A percentile compares a stretch with the other conserved stretches of the same genome.
These are phyloP conservation scores for Fusarium neocosmosporiellum DNA, from an alignment of 2,329 filamentous ascomycete genomes.

Conservation along the genomic window DNA sequence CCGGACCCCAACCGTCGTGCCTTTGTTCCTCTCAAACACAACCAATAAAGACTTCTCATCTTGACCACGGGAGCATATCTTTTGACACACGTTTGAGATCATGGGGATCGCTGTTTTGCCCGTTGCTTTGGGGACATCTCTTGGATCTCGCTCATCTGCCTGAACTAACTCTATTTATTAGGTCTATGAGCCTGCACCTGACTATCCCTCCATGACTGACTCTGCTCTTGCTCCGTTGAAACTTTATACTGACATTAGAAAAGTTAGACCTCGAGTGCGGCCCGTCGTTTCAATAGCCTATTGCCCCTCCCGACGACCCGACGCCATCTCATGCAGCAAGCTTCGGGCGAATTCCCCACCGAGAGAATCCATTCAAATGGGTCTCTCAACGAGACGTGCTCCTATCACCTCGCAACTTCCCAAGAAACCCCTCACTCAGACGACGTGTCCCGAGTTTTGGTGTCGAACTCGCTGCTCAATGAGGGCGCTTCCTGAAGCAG, in stretches of 20 bases:
- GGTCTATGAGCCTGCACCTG: neutral
- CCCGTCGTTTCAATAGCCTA: constrained; percentile 32
- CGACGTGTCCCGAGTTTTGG: neutral
- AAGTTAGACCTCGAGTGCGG: neutral
- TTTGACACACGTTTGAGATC: constrained; percentile 18
- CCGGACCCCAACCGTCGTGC: neutral
- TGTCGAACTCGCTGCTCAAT: neutral
- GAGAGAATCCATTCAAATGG: neutral
- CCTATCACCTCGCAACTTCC: neutral
- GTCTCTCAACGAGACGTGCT: neutral
- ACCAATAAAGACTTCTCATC: constrained; percentile 23
- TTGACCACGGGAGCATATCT: constrained; percentile 32
- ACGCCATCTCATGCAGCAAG: neutral
- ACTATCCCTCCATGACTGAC: neutral
- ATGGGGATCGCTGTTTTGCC: constrained; percentile 25
- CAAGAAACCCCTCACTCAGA: neutral
- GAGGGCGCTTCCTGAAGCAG: neutral
- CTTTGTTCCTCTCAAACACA: constrained; percentile 1
- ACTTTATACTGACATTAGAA: neutral
- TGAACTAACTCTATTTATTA: neutral
- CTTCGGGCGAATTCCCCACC: neutral
- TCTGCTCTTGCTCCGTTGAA: neutral
- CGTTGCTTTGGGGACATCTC: neutral
- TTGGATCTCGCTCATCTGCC: neutral
- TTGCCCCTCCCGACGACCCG: constrained; percentile 8